Base-by-base conservation (phyloP, 108 stramenopile species). In the Stephanodiscus triporus region DNA sequence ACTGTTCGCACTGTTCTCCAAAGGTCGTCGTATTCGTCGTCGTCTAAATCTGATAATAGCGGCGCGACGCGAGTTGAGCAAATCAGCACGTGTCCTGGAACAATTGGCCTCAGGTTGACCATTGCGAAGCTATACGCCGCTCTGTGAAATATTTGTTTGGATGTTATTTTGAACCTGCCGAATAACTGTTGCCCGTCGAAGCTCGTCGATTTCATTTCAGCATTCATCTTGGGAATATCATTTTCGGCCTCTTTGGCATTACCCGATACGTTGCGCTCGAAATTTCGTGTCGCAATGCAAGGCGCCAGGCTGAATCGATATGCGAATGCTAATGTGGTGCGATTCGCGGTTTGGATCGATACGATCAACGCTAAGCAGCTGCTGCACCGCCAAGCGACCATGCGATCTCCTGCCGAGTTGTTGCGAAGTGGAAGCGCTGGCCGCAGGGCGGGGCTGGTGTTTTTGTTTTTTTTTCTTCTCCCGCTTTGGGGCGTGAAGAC, bases 41-140 rank as follows among this genome's bases (percentile, higher is more conserved):
- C 76, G 23, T 82, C 68, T 42, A 96, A 72, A 68, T 94, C 92
- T 10, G 73, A 75, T 42, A 97, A 58, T 38, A 72, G 32, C 7
- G 89, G 82, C 14, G 84, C 84, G 48, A 91, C 72, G 1, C 86
- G 66, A 37, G 78, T 67, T 0, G 94, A 85, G 27, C 83, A 77
- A 43, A 97, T 83, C 66, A 97, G 83, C 8, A 97, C 96, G 77
- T 97, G 96, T 7, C 96, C 96, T 30, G 85, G 82, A 17, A 97
- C 94, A 54, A 95, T 87, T 10, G 96, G 96, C 14, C 94, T 87
- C 19, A 97, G 82, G 83, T 97, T 97, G 63, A 95, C 94, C 87
- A 97, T 84, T 55, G 88, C 91, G 51, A 76, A 67, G 32, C 74
- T 76, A 17, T 80, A 29, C 23, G 51, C 32, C 10, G 93, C 75